phyloP scores from a whole-genome alignment of 192 early-diverging fungal genomes.

The Backusella mclennaniae region DNA sequence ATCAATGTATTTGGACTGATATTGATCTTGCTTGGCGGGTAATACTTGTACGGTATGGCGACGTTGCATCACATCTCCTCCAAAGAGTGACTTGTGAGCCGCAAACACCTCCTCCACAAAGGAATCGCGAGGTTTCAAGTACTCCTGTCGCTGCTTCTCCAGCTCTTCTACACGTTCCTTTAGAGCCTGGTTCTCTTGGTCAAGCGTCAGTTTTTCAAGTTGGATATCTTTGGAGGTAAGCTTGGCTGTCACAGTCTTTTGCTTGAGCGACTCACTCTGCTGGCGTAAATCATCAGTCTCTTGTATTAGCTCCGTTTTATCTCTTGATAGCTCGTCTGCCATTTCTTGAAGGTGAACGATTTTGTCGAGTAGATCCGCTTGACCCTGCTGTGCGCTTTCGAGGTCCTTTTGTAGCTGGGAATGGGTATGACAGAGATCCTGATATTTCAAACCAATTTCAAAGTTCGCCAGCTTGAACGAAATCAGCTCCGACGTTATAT shows the following conservation, averaged over 20 bases:
- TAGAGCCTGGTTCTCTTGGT: conserved; percentile 16
- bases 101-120: conserved; percentile 34
- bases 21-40: background rate
- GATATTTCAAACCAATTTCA: conserved; percentile 41
- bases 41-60: conserved; percentile 30
- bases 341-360: conserved; percentile 18
- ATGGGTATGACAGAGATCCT: conserved; percentile 32
- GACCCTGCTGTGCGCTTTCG: conserved; percentile 15
- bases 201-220: conserved; percentile 29
- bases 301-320: conserved; percentile 13
- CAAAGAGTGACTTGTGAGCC: conserved; percentile 20
- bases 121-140: conserved; percentile 26
- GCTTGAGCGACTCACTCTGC: conserved; percentile 21
- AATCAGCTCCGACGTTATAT: conserved; percentile 36
- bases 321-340: conserved; percentile 24
- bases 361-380: conserved; percentile 36
- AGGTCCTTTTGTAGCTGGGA: conserved; percentile 26
- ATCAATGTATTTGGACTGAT: conserved; percentile 36
- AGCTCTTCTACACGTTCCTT: conserved; percentile 15
- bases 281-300: conserved; percentile 22
- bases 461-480: conserved; percentile 39
- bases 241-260: conserved; percentile 26
- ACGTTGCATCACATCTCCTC: conserved; percentile 8
- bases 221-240: conserved; percentile 33
- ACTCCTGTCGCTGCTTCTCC: conserved; percentile 27